Base-by-base conservation (phyloP, 225 moss, liverwort and hornwort species). In the Sphagnum contortum region DNA sequence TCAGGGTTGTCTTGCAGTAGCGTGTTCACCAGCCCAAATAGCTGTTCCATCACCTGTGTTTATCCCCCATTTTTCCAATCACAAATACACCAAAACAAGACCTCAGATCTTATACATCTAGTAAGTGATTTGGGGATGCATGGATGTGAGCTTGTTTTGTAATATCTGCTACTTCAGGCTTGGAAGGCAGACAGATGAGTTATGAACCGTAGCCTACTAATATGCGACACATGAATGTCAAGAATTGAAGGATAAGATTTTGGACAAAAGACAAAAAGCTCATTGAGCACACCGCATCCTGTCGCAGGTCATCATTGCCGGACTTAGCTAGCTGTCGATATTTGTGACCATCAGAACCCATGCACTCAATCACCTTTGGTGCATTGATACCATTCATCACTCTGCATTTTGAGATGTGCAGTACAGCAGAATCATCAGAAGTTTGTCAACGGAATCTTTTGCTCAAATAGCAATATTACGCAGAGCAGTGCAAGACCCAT, bases 351-450 rank as follows among this genome's bases (percentile, higher is more conserved):
- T 98, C 93, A 55, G 98, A 98, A 48, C 98, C 98, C 44, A 86
- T 79, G 77, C 98, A 98, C 71, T 93, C 98, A 61, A 98, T 77
- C 66, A 90, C 90, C 67, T 98, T 98, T 54, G 98, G 98, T 48
- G 98, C 93, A 63, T 98, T 98, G 64, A 98, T 89, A 64, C 98
- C 98, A 69, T 91, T 89, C 98, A 98, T 98, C 49, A 98, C 65
- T 68, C 92, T 96, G 83, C 7, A 8, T 8, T 3, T 3, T 29
- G 29, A 29, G 29, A 29, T 29, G 29, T 29, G 1, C 29, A 29
- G 29, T 29, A 29, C 29, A 29, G 29, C 29, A 29, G 29, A 29
- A 29, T 29, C 1, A 29, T 29, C 29, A 29, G 29, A 29, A 29
- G 29, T 29, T 29, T 29, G 29, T 29, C 29, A 29, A 29, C 29